Evolutionary conservation across 1,284 basidiomycete genomes (phyloP).

Genomic region (Polyporus tsugae): DNA sequence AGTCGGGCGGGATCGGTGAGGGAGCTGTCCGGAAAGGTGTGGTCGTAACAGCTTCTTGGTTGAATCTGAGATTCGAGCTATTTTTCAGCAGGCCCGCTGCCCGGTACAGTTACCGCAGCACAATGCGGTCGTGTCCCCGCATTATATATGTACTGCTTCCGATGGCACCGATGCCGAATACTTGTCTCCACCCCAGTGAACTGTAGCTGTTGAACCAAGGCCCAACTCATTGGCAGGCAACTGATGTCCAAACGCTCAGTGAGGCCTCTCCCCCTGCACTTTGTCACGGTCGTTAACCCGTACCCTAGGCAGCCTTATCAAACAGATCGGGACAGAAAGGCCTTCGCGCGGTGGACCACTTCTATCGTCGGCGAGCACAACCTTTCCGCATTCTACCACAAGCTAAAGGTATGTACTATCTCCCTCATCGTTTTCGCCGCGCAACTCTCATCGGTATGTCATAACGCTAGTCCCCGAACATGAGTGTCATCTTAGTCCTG

Average conservation of each 20-base stretch:
- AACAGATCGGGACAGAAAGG: conserved; percentile 57
- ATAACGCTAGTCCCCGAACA: conserved; percentile 60
- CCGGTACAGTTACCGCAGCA: background rate
- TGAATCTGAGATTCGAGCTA: background rate
- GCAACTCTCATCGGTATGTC: background rate
- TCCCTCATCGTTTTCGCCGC: background rate
- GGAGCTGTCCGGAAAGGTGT: too few relatives aligned
- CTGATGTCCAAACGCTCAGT: conserved; percentile 68
- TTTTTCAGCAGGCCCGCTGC: background rate
- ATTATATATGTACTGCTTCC: background rate
- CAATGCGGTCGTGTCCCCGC: background rate
- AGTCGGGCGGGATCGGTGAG: too few relatives aligned
- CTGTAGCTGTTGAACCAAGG: background rate
- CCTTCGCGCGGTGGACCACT: conserved; percentile 71
- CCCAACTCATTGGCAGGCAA: too few relatives aligned
- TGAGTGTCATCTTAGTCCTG: conserved; percentile 68
- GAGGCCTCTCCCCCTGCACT: conserved; percentile 62
- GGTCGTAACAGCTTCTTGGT: too few relatives aligned
- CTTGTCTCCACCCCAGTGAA: background rate
- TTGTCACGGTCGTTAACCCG: conserved; percentile 66
- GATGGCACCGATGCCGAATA: background rate
- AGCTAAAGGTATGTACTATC: conserved; percentile 60
- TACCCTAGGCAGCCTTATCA: conserved; percentile 66
- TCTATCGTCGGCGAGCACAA: conserved; percentile 55
- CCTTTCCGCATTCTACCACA: conserved; percentile 65